Conservation (phyloP, 352 stramenopile species). For the Phytophthora pinifolia region DNA sequence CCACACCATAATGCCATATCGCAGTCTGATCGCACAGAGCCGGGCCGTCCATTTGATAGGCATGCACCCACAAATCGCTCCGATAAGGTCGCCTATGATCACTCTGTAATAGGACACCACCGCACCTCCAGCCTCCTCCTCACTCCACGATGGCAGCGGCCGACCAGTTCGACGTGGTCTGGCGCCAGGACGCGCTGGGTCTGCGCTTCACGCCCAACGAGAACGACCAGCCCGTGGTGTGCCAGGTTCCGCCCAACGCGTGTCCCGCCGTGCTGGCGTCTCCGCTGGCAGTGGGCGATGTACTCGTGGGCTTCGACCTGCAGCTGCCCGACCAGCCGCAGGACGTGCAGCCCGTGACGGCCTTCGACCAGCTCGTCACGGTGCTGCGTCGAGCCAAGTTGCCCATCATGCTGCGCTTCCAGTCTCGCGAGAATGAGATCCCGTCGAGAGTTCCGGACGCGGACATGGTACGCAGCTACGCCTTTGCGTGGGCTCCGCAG, state of each 20-base stretch:
- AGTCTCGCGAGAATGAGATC: constrained; percentile 48
- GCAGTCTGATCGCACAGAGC: neutral
- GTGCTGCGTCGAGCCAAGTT: constrained; percentile 52
- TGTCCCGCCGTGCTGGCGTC: constrained; percentile 54
- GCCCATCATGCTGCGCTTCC: constrained; percentile 67
- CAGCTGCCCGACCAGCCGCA: constrained; percentile 28
- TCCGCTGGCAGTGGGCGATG: constrained; percentile 54
- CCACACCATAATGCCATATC: constrained; percentile 3
- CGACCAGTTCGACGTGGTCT: constrained; percentile 59
- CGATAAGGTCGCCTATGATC: constrained; percentile 18
- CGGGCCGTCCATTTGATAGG: constrained; percentile 11
- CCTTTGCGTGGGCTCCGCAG: constrained; percentile 53
- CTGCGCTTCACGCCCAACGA: constrained; percentile 79
- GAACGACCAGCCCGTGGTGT: constrained; percentile 66
- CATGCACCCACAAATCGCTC: constrained; percentile 22
- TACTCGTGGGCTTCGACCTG: constrained; percentile 59
- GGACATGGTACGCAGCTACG: constrained; percentile 48
- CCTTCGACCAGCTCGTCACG: constrained; percentile 54
- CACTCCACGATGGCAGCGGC: neutral
- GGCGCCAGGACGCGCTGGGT: constrained; percentile 50
- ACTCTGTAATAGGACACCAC: constrained; percentile 18
- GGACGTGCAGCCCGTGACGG: constrained; percentile 34
- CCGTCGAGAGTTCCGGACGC: constrained; percentile 39
- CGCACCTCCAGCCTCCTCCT: neutral
- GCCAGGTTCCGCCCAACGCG: constrained; percentile 52